phyloP scores from a whole-genome alignment of 345 rosid genomes.

The Eucalyptus pauciflora region DNA sequence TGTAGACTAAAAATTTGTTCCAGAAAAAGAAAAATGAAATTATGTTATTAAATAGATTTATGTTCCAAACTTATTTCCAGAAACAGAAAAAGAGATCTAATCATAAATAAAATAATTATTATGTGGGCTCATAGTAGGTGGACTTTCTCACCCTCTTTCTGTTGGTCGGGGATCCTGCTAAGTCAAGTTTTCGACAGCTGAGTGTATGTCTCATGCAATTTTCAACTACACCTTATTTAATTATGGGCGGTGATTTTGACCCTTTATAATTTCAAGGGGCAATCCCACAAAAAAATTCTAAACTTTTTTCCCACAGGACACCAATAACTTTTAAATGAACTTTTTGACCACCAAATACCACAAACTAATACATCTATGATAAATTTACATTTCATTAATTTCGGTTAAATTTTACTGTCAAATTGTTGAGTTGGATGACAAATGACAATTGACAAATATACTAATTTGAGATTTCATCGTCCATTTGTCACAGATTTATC shows the following conservation, averaged over 20 bases:
- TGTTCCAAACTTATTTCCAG: rapidly evolving
- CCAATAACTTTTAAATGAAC: background rate
- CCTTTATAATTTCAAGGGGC: background rate
- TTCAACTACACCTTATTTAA: background rate
- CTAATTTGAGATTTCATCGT: rapidly evolving
- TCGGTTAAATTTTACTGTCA: rapidly evolving
- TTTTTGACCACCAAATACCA: too few species aligned
- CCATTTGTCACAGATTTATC: rapidly evolving
- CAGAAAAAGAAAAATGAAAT: too few species aligned
- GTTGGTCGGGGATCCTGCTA: background rate
- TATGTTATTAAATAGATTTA: too few species aligned
- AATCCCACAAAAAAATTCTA: background rate
- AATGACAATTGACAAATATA: too few species aligned
- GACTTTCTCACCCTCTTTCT: background rate
- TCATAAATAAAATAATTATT: too few species aligned
- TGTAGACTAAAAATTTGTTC: too few species aligned
- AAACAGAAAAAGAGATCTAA: too few species aligned
- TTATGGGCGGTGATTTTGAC: background rate
- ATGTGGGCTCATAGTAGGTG: background rate
- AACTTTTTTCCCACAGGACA: background rate
- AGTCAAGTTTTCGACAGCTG: background rate
- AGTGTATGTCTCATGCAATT: background rate
- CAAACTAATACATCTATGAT: too few species aligned
- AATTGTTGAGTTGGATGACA: too few species aligned
- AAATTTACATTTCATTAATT: too few species aligned